Percentiles rank a stretch among this genome's conserved stretches.
Evolutionary conservation across 306 rosid species (phyloP).

Genomic region (Dalbergia oliveri): DNA sequence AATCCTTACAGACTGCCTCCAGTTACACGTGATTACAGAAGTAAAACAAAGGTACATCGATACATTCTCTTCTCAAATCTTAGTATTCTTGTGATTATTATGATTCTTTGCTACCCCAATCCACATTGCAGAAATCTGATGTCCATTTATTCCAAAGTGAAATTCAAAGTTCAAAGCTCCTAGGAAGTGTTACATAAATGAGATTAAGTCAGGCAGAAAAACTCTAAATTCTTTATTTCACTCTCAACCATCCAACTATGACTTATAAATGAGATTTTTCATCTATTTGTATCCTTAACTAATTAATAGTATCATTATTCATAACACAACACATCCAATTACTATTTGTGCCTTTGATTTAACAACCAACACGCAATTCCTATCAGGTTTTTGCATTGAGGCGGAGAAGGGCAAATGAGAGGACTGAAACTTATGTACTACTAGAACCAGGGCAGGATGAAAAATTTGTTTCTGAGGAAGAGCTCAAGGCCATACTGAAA

Average conservation of each 20-base stretch:
- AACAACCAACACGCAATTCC: neutral
- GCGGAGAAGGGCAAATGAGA: constrained; percentile 72
- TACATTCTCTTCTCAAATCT: constrained; percentile 4
- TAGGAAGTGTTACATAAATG: neutral
- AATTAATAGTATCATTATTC: no score
- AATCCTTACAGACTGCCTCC: constrained; percentile 43
- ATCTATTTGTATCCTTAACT: no score
- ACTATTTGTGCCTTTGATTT: neutral
- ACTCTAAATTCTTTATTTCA: no score
- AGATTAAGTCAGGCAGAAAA: no score
- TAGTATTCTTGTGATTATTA: neutral
- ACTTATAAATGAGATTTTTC: no score
- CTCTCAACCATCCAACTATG: no score
- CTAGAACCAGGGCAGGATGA: constrained; percentile 89
- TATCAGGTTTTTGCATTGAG: constrained; percentile 66
- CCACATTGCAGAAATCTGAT: neutral
- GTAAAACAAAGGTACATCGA: constrained; percentile 49
- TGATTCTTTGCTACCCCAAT: neutral
- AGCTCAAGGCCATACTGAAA: constrained; percentile 64
- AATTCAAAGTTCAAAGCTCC: neutral
- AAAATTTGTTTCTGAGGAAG: constrained; percentile 81
- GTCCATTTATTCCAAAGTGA: neutral
- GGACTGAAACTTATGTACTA: constrained; percentile 77
- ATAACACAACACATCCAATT: neutral
- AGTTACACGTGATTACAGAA: constrained; percentile 27